These are phyloP conservation scores for Alternaria arborescens DNA, from an alignment of 2,329 filamentous ascomycete genomes.

Conservation along the genomic window DNA sequence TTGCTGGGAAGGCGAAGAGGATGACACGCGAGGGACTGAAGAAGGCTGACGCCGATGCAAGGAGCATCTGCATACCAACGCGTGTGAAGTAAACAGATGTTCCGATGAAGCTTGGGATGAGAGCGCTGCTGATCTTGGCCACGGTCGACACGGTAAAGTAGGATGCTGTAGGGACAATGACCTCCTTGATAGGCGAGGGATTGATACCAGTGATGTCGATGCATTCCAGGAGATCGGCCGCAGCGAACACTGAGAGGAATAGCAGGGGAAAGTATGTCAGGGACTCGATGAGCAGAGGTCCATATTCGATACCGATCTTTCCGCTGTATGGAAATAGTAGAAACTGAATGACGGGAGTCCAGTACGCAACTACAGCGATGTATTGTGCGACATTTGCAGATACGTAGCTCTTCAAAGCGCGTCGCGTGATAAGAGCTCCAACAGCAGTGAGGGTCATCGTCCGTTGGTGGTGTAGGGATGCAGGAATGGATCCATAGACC, in stretches of 20 bases:
- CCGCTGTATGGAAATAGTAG: conserved; percentile 73
- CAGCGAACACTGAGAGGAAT: conserved; percentile 51
- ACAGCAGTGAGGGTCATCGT: conserved; percentile 72
- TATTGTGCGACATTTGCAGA: conserved; percentile 60
- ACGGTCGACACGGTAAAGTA: conserved; percentile 69
- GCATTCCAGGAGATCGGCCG: conserved; percentile 66
- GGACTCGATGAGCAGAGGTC: conserved; percentile 77
- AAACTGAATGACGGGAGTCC: conserved; percentile 76
- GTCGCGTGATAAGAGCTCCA: conserved; percentile 74
- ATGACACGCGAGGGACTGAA: conserved; percentile 75
- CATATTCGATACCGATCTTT: conserved; percentile 71
- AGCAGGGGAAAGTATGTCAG: conserved; percentile 70
- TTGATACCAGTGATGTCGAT: conserved; percentile 65
- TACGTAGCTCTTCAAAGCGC: conserved; percentile 62
- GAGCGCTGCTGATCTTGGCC: conserved; percentile 52
- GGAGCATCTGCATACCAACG: conserved; percentile 73
- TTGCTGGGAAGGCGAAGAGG: conserved; percentile 72
- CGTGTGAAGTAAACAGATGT: conserved; percentile 71
- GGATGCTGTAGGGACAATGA: conserved; percentile 70
- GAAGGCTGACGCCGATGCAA: conserved; percentile 71
- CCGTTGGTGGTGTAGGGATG: conserved; percentile 74
- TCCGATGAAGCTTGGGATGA: conserved; percentile 65
- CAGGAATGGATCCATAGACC: conserved; percentile 85
- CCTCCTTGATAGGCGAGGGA: conserved; percentile 67
- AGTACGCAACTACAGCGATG: conserved; percentile 77